phyloP scores from a whole-genome alignment of 176 grass and related monocot genomes.

The Olyra latifolia region DNA sequence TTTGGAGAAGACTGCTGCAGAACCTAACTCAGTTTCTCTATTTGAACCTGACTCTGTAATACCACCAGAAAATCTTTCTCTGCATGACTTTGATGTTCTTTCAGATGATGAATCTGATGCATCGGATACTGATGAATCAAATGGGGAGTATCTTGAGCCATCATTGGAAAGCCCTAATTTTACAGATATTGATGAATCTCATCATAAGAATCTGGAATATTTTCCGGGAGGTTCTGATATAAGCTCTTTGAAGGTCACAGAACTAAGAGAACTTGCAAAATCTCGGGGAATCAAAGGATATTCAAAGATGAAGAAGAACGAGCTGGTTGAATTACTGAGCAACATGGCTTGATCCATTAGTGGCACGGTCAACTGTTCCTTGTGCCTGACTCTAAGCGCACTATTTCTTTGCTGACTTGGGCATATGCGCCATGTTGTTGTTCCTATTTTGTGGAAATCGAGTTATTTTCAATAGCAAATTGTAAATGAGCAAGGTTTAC shows the following conservation, averaged over 20 bases:
- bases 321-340: slow-evolving; percentile 57
- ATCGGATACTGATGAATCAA: slow-evolving; percentile 26
- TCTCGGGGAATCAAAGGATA: slow-evolving; percentile 69
- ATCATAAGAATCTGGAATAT: slow-evolving; percentile 3
- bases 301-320: slow-evolving; percentile 75
- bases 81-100: slow-evolving; percentile 33
- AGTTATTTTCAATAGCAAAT: slow-evolving; percentile 21
- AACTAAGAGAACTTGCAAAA: slow-evolving; percentile 67
- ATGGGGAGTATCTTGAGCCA: slow-evolving; percentile 24
- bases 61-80: slow-evolving; percentile 24
- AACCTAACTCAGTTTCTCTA: neutral
- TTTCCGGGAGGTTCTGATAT: slow-evolving; percentile 39
- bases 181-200: slow-evolving; percentile 11
- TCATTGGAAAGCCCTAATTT: slow-evolving; percentile 32
- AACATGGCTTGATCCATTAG: slow-evolving; percentile 13
- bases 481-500: slow-evolving; percentile 45
- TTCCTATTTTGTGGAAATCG: neutral
- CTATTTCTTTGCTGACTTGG: slow-evolving; percentile 25
- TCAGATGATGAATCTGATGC: slow-evolving; percentile 40
- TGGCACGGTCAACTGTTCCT: too few relatives aligned
- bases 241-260: slow-evolving; percentile 55
- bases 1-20: slow-evolving; percentile 32
- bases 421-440: neutral
- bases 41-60: slow-evolving; percentile 32
- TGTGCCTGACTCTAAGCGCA: neutral